Evolutionary conservation across 78 protist genomes (phyloP).

Genomic region (Planoprotostelium fungivorum): DNA sequence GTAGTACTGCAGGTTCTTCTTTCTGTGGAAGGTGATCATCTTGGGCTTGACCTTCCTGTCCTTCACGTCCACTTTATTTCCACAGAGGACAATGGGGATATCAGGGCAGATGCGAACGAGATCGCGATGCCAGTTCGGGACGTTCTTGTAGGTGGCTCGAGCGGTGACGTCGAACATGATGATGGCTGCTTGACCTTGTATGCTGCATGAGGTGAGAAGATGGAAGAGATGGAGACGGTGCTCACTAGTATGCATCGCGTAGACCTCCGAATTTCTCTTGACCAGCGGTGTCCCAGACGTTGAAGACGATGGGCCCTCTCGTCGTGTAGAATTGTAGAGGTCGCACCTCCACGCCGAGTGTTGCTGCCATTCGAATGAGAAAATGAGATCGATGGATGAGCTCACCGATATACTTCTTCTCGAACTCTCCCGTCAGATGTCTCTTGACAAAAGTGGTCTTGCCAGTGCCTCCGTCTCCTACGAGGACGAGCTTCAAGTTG

Average conservation of each 20-base stretch:
- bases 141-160: conserved; percentile 91
- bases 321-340: conserved; percentile 81
- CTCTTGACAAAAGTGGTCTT: conserved; percentile 98
- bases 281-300: conserved; percentile 95
- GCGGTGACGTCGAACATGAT: conserved; percentile 99
- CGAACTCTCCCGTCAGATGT: conserved; percentile 96
- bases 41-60: conserved; percentile 87
- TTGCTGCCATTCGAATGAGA: conserved; percentile 3
- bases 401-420: conserved; percentile 84
- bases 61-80: conserved; percentile 97
- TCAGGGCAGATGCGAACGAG: conserved; percentile 88
- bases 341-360: conserved; percentile 65
- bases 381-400: background rate
- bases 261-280: conserved; percentile 90
- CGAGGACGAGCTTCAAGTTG: conserved; percentile 84
- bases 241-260: conserved; percentile 81
- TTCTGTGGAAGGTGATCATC: conserved; percentile 93
- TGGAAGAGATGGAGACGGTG: no score
- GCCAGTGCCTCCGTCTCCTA: conserved; percentile 98
- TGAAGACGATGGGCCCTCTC: conserved; percentile 75
- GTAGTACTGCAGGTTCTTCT: conserved; percentile 90
- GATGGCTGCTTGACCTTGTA: conserved; percentile 89
- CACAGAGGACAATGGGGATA: conserved; percentile 96
- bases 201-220: background rate
- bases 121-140: conserved; percentile 94